Conservation (phyloP, 768 basidiomycete genomes). For the Tylopilus felleus region DNA sequence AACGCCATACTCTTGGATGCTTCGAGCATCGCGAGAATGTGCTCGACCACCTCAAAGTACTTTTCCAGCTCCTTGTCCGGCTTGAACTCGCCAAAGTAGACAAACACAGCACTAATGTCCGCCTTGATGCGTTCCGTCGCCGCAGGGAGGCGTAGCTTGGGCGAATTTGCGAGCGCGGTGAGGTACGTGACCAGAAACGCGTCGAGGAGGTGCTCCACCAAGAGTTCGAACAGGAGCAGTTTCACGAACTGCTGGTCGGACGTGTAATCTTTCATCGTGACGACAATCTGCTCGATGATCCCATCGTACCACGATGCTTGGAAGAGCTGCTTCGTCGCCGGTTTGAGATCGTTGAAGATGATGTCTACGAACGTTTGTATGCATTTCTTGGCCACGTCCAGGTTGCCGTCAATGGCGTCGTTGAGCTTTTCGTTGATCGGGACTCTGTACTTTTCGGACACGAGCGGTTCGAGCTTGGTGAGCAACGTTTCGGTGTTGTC, state of each 20-base stretch:
- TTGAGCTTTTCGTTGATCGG: constrained; percentile 85
- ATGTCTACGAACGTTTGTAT: constrained; percentile 91
- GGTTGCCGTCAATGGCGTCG: constrained; percentile 96
- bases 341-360: constrained; percentile 91
- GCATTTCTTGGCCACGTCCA: constrained; percentile 98
- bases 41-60: constrained; percentile 83
- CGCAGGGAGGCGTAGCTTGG: constrained; percentile 82
- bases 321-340: constrained; percentile 83
- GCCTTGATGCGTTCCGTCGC: constrained; percentile 81
- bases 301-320: constrained; percentile 87
- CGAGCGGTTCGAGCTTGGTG: constrained; percentile 82
- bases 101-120: constrained; percentile 74
- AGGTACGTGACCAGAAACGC: constrained; percentile 88
- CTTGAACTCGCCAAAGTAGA: constrained; percentile 80
- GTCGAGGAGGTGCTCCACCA: constrained; percentile 91
- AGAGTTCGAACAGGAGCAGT: constrained; percentile 82
- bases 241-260: constrained; percentile 91
- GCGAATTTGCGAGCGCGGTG: constrained; percentile 76
- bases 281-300: constrained; percentile 81
- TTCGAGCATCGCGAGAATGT: constrained; percentile 75
- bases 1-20: constrained; percentile 88
- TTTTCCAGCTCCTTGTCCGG: constrained; percentile 74
- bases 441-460: constrained; percentile 86
- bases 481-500: constrained; percentile 89
- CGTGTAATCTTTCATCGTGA: constrained; percentile 97